These are phyloP conservation scores for Leptographium radiaticola DNA, from an alignment of 2,329 filamentous ascomycete species.

Conservation along the genomic window DNA sequence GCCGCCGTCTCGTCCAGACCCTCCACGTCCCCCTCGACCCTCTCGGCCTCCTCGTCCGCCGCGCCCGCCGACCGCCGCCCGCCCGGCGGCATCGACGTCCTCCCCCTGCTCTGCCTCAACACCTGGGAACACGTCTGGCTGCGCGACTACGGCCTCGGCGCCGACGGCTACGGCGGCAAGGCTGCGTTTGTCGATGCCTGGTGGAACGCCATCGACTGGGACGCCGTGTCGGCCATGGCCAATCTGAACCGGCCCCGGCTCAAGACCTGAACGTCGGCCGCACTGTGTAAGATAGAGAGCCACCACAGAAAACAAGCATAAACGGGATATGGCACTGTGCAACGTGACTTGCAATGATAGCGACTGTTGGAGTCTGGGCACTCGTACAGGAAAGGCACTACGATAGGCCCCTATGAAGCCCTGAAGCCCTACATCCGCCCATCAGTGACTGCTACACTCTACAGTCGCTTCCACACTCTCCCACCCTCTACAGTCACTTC, in stretches of 20 bases:
- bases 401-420: too few species aligned
- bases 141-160: slow-evolving; percentile 57
- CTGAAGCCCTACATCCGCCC: too few species aligned
- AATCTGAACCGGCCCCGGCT: slow-evolving; percentile 15
- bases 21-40: not conserved
- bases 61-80: slow-evolving; percentile 25
- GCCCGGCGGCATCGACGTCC: slow-evolving; percentile 54
- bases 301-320: slow-evolving; percentile 2
- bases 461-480: too few species aligned
- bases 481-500: too few species aligned
- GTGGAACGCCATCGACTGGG: slow-evolving; percentile 87
- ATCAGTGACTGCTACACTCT: too few species aligned
- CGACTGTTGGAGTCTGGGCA: too few species aligned
- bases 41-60: not conserved
- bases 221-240: slow-evolving; percentile 43
- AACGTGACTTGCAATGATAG: too few species aligned
- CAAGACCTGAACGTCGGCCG: slow-evolving; percentile 1
- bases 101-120: slow-evolving; percentile 79
- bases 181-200: slow-evolving; percentile 60
- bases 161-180: slow-evolving; percentile 57
- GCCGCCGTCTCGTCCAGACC: slow-evolving; percentile 12
- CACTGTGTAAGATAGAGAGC: too few species aligned
- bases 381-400: too few species aligned
- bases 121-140: slow-evolving; percentile 95
- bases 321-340: slow-evolving; percentile 2